Conservation (phyloP, 352 stramenopile species). For the Aphanomyces cochlioides region DNA sequence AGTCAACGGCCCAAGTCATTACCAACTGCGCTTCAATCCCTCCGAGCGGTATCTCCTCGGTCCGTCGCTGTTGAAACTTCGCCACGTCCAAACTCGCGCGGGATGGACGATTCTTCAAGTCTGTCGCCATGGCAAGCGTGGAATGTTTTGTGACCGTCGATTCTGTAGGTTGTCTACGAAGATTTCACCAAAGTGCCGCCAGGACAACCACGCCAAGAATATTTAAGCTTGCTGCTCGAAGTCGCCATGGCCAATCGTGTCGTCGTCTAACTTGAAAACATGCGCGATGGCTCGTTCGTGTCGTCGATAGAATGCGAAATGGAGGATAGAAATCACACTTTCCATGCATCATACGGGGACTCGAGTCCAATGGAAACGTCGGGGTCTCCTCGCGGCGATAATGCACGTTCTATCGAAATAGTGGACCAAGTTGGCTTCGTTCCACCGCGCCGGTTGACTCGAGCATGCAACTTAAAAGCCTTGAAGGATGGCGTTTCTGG, state of each 20-base stretch:
- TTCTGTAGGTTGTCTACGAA: constrained; percentile 16
- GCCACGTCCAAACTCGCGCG: constrained; percentile 13
- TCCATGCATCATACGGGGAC: too few species aligned
- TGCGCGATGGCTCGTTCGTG: too few species aligned
- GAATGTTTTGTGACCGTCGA: background rate
- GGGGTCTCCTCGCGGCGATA: too few species aligned
- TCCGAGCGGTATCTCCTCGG: constrained; percentile 20
- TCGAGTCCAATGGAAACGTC: too few species aligned
- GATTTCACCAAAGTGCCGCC: constrained; percentile 24
- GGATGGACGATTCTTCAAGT: constrained; percentile 26
- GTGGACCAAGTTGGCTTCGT: too few species aligned
- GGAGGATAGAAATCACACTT: too few species aligned
- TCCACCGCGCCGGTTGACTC: too few species aligned
- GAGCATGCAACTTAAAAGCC: too few species aligned
- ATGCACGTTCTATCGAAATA: too few species aligned
- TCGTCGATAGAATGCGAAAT: too few species aligned
- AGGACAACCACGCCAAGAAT: constrained; percentile 19
- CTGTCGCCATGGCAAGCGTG: background rate
- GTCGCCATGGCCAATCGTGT: constrained; percentile 21
- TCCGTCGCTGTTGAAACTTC: constrained; percentile 22
- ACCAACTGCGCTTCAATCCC: constrained; percentile 23
- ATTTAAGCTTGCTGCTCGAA: constrained; percentile 21
- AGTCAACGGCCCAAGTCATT: constrained; percentile 28
- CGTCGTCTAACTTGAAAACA: background rate
- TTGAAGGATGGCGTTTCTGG: too few species aligned